Conservation (phyloP, 2,329 filamentous ascomycete species). For the Ophiostoma himal-ulmi region DNA sequence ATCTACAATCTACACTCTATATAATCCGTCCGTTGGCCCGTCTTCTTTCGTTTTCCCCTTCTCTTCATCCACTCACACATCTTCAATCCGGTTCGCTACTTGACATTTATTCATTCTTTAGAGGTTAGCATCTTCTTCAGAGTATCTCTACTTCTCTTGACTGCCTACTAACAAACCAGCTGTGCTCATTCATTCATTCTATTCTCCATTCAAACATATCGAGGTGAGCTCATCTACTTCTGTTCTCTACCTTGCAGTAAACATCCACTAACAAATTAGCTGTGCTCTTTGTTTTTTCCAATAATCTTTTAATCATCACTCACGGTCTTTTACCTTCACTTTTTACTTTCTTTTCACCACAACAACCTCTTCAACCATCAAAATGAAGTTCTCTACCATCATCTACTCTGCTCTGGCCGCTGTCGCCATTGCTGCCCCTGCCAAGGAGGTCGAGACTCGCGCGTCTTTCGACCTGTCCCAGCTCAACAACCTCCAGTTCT, state of each 20-base stretch:
- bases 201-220: slow-evolving; percentile 36
- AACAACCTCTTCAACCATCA: slow-evolving; percentile 31
- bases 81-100: slow-evolving; percentile 31
- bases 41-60: slow-evolving; percentile 28
- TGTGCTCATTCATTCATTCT: slow-evolving; percentile 46
- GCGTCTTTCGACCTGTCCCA: slow-evolving; percentile 37
- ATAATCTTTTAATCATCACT: slow-evolving; percentile 1
- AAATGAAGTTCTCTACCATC: slow-evolving; percentile 46
- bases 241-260: slow-evolving; percentile 16
- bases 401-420: slow-evolving; percentile 42
- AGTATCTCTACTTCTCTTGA: background rate
- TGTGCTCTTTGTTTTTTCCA: slow-evolving; percentile 3
- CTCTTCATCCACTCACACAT: slow-evolving; percentile 35
- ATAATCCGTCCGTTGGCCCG: slow-evolving; percentile 3
- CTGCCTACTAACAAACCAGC: slow-evolving; percentile 31
- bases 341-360: slow-evolving; percentile 26
- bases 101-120: slow-evolving; percentile 41
- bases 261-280: background rate
- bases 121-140: slow-evolving; percentile 35
- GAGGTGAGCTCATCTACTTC: slow-evolving; percentile 36
- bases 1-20: background rate
- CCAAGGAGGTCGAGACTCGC: slow-evolving; percentile 36
- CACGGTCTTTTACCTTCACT: background rate
- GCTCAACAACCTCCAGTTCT: slow-evolving; percentile 29
- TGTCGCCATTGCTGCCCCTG: slow-evolving; percentile 41